Base-by-base conservation (phyloP, 352 stramenopile genomes). In the Aphanomyces euteiches region DNA sequence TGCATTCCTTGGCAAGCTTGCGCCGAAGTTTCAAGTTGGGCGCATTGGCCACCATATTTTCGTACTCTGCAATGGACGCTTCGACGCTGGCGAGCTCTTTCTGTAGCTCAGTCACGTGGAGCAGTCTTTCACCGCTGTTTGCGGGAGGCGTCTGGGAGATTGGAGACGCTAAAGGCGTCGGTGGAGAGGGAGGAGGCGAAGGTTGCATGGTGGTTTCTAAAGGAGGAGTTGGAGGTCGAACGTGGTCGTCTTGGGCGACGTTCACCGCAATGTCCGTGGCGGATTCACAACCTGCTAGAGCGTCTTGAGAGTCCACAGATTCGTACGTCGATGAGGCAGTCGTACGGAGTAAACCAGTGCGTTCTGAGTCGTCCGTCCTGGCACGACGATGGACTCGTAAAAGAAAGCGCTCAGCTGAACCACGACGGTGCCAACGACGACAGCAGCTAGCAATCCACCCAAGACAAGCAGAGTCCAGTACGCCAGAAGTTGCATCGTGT, bases 1-100 rank as follows among this genome's bases (percentile, higher is more conserved):
- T 53, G 59, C 59, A 45, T 36, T 67, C 59, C 21, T 67, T 67
- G 13, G 54, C 59, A 7, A 67, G 38, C 4, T 36, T 7, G 4
- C 59, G 59, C 15, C 59, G 59, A 10, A 67, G 43, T 54, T 67
- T 66, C 21, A 57, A 57, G 59, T 67, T 54, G 47, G 41, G 41
- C n/a, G 17, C 59, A 3, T 53, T 17, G 19, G 59, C 43, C 19
- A 56, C 10, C n/a, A 67, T 56, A 6, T 1, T 5, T 13, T 28
- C 43, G 43, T 67, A 67, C 17, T 67, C 40, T 41, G 19, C 39
- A 36, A 67, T 67, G 2, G 39, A 54, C n/a, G 41, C 21, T 17
- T 67, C 59, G 17, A 67, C 38, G 19, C 41, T 34, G 6, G 43
- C 59, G 12, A 67, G 43, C 38, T 67, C 59, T 10, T 41, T 34